phyloP scores from a whole-genome alignment of 2,329 filamentous ascomycete species.

The Stenocarpella maydis region DNA sequence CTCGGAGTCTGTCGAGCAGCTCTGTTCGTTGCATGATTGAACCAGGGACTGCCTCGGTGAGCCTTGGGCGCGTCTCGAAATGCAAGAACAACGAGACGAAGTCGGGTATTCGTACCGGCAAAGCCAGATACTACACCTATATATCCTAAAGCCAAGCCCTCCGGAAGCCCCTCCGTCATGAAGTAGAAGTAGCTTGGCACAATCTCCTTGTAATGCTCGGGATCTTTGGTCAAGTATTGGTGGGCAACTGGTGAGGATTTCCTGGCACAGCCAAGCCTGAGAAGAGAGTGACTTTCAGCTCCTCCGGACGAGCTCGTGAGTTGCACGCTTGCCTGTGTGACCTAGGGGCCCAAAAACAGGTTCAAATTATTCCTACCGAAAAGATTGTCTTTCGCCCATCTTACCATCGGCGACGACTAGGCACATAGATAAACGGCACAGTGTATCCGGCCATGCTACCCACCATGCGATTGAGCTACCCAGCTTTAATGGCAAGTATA shows the following conservation, averaged over 20 bases:
- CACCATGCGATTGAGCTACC: not conserved
- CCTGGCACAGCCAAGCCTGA: not conserved
- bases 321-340: not conserved
- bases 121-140: too few species aligned
- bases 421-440: not conserved
- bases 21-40: not conserved
- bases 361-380: not conserved
- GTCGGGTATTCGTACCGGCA: too few species aligned
- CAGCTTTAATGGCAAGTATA: too few species aligned
- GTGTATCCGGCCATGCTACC: not conserved
- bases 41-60: not conserved
- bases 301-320: not conserved
- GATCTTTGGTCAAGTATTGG: not conserved
- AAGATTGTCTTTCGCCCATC: rapidly evolving
- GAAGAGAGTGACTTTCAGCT: not conserved
- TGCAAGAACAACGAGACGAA: not conserved
- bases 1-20: not conserved
- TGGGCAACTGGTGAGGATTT: too few species aligned
- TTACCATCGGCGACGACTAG: not conserved
- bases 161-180: not conserved
- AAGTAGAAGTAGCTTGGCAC: not conserved
- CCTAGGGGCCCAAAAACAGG: not conserved
- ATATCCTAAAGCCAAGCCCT: not conserved
- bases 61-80: not conserved
- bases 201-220: not conserved